A percentile compares a stretch with the other conserved stretches of the same genome.
These are phyloP conservation scores for Ogataea zsoltii DNA, from an alignment of 805 yeast species.

Conservation along the genomic window DNA sequence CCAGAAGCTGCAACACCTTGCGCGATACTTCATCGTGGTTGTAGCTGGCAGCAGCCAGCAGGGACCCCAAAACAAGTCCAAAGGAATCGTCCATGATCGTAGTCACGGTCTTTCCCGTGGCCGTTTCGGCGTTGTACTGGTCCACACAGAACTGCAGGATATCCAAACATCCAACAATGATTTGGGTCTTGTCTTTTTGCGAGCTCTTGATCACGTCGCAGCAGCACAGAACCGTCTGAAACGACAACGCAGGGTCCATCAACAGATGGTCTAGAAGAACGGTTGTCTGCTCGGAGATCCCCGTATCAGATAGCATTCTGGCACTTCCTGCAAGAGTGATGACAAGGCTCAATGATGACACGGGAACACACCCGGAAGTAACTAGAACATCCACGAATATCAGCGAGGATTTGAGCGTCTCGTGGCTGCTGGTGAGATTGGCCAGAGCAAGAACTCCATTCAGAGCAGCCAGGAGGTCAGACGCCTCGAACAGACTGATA, in stretches of 20 bases:
- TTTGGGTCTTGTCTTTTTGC: constrained; percentile 10
- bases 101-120: constrained; percentile 13
- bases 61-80: constrained; percentile 15
- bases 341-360: constrained; percentile 11
- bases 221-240: constrained; percentile 12
- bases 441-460: constrained; percentile 14
- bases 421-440: constrained; percentile 11
- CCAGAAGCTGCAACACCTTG: constrained; percentile 11
- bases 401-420: constrained; percentile 17
- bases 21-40: constrained; percentile 11
- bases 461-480: constrained; percentile 12
- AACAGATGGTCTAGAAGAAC: constrained; percentile 16
- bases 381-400: constrained; percentile 16
- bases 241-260: constrained; percentile 11
- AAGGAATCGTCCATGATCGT: constrained; percentile 19
- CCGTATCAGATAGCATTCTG: constrained; percentile 11
- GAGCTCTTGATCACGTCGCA: constrained; percentile 23
- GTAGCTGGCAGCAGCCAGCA: constrained; percentile 12
- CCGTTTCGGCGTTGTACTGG: neutral
- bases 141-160: constrained; percentile 17
- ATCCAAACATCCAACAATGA: constrained; percentile 23
- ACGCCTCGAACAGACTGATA: constrained; percentile 19
- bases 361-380: constrained; percentile 18
- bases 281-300: constrained; percentile 9
- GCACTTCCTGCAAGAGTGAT: constrained; percentile 20